Conservation (phyloP, 768 basidiomycete species). For the Baorangia bicolor region DNA sequence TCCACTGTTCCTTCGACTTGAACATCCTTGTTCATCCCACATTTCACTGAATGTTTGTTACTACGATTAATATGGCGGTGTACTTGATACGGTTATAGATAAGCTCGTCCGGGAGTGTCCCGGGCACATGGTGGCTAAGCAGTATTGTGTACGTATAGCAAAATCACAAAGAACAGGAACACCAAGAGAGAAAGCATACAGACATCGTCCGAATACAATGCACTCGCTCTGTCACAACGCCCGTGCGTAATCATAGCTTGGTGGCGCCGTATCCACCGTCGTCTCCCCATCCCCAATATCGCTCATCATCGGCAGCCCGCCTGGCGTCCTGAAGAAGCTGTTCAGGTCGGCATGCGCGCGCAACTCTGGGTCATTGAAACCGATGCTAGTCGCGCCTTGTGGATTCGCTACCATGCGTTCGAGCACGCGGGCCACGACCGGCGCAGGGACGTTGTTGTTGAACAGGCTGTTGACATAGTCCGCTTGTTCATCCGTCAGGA, state of each 20-base stretch:
- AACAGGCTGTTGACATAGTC: slow-evolving; percentile 27
- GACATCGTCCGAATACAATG: neutral
- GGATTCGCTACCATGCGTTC: slow-evolving; percentile 27
- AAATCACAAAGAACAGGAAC: neutral
- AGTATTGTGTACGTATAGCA: neutral
- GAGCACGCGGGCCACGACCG: slow-evolving; percentile 26
- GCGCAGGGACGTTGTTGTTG: slow-evolving; percentile 26
- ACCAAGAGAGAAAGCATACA: neutral
- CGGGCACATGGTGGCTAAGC: neutral
- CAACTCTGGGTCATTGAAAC: slow-evolving; percentile 15
- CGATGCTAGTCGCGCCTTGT: slow-evolving; percentile 10
- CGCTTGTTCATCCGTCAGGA: slow-evolving; percentile 24
- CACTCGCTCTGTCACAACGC: neutral
- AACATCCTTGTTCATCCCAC: too few species aligned
- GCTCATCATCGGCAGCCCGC: slow-evolving; percentile 42
- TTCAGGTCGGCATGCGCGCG: neutral
- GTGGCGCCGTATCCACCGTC: slow-evolving; percentile 26
- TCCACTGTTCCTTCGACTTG: neutral
- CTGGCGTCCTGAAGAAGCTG: neutral
- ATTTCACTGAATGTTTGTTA: neutral
- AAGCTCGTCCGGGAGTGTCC: neutral
- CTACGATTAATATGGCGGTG: neutral
- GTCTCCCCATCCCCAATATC: slow-evolving; percentile 33
- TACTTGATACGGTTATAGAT: neutral
- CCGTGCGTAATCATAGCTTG: slow-evolving; percentile 23